phyloP scores from a whole-genome alignment of 179 eudicot genomes.

The Heliamphora pulchella region DNA sequence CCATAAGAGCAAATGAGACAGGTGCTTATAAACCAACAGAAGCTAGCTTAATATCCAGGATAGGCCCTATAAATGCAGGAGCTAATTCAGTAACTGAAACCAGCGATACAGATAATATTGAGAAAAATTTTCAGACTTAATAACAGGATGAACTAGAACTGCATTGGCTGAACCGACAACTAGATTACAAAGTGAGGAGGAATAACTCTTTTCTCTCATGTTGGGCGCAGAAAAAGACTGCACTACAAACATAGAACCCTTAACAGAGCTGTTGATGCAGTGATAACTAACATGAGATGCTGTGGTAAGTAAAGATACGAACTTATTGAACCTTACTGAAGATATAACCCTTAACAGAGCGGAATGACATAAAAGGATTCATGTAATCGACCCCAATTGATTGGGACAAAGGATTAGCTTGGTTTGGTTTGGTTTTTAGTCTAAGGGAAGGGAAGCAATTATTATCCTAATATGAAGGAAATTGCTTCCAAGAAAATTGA shows the following conservation, averaged over 20 bases:
- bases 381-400: too few species aligned
- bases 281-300: too few species aligned
- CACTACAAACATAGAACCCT: too few species aligned
- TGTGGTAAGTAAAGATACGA: too few species aligned
- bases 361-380: too few species aligned
- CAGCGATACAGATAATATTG: not conserved
- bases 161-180: conserved; percentile 1
- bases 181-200: not conserved
- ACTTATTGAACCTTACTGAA: too few species aligned
- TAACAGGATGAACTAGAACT: not conserved
- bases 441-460: not conserved
- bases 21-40: not conserved
- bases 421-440: too few species aligned
- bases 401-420: too few species aligned
- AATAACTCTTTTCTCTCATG: not conserved
- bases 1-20: not conserved
- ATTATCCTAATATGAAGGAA: not conserved
- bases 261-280: too few species aligned
- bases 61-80: not conserved
- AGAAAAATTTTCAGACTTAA: not conserved
- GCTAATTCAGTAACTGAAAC: not conserved
- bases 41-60: not conserved
- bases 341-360: too few species aligned
- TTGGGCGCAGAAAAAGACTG: conserved; percentile 4
- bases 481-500: not conserved